Evolutionary conservation across 306 rosid species (phyloP).

Genomic region (Begonia fuchsioides): DNA sequence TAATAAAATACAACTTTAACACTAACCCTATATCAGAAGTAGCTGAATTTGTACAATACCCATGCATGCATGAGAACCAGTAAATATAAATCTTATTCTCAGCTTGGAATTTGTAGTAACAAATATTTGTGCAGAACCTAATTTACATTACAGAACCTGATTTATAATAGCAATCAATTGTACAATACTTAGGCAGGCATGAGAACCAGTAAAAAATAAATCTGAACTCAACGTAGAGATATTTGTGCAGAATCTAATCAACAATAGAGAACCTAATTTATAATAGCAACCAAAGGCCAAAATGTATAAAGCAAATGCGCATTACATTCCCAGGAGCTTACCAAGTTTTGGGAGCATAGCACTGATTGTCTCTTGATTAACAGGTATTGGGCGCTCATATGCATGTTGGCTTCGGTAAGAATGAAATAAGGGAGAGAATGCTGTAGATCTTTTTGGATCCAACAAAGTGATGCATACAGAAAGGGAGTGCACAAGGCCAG

Average conservation of each 20-base stretch:
- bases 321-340: slow-evolving; percentile 17
- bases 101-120: too few species aligned
- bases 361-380: slow-evolving; percentile 64
- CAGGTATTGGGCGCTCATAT: slow-evolving; percentile 67
- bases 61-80: too few species aligned
- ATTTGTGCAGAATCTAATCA: too few species aligned
- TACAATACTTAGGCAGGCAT: too few species aligned
- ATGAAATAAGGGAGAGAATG: slow-evolving; percentile 58
- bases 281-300: background rate
- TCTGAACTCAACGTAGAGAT: too few species aligned
- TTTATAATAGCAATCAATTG: too few species aligned
- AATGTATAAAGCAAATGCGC: background rate
- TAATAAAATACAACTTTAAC: too few species aligned
- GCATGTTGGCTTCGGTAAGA: slow-evolving; percentile 82
- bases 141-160: background rate
- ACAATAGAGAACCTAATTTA: background rate
- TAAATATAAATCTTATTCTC: too few species aligned
- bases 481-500: slow-evolving; percentile 77
- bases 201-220: too few species aligned
- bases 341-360: slow-evolving; percentile 89
- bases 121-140: too few species aligned
- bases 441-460: slow-evolving; percentile 75
- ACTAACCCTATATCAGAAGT: too few species aligned
- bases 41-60: too few species aligned
- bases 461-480: slow-evolving; percentile 89